phyloP scores from a whole-genome alignment of 306 rosid genomes.

The Fragaria iinumae region DNA sequence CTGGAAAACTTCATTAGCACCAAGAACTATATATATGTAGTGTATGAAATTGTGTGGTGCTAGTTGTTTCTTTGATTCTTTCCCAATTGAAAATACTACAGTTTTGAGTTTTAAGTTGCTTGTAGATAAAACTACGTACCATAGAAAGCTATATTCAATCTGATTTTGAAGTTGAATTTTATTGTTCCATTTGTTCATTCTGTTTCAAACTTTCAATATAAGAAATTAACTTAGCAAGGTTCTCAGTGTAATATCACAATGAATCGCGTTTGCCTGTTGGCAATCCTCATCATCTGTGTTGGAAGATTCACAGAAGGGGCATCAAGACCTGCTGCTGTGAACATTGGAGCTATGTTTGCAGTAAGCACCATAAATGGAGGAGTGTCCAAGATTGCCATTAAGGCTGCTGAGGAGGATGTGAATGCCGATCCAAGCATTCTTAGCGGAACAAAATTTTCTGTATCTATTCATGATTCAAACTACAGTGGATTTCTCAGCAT shows the following conservation, averaged over 20 bases:
- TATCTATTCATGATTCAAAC: conserved; percentile 38
- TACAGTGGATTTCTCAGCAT: conserved; percentile 55
- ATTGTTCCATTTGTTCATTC: not conserved
- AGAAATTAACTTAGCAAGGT: not conserved
- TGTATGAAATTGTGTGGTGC: not conserved
- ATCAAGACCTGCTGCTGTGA: conserved; percentile 39
- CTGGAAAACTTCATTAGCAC: not conserved
- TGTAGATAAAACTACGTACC: not conserved
- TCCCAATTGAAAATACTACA: not conserved
- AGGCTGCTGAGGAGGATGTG: conserved; percentile 51
- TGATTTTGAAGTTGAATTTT: not conserved
- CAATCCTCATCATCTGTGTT: conserved; percentile 26
- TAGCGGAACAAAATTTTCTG: conserved; percentile 41
- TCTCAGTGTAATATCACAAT: conserved; percentile 14
- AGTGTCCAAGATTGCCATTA: conserved; percentile 44
- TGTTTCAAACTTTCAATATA: not conserved
- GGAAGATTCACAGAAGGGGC: conserved; percentile 32
- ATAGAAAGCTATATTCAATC: not conserved
- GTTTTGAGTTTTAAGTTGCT: not conserved
- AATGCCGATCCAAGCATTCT: conserved; percentile 51
- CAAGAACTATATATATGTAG: not conserved
- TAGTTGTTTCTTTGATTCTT: too few relatives aligned
- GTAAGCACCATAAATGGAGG: conserved; percentile 37
- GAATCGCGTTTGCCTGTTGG: conserved; percentile 36
- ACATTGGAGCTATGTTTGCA: conserved; percentile 47